Percentiles rank a stretch among this genome's conserved stretches.
phyloP scores from a whole-genome alignment of 2,329 filamentous ascomycete species.

The Leptographium lundbergii region DNA sequence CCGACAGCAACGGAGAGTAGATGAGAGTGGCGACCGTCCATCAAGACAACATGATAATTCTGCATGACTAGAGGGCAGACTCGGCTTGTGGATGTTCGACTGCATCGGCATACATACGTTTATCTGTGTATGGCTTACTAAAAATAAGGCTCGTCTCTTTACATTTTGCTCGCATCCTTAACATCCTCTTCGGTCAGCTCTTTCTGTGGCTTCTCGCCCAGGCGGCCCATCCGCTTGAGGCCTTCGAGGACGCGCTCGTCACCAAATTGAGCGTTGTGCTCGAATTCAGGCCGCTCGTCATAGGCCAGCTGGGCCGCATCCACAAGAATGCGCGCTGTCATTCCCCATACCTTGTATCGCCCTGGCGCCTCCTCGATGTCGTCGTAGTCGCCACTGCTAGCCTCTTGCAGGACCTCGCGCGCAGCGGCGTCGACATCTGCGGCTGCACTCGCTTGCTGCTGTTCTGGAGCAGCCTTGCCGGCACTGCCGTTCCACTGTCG shows the following conservation, averaged over 20 bases:
- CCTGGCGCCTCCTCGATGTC: conserved; percentile 20
- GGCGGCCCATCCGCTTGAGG: conserved; percentile 30
- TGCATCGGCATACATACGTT: background rate
- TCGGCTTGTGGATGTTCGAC: background rate
- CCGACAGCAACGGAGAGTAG: no score
- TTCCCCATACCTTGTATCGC: conserved; percentile 81
- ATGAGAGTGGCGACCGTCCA: background rate
- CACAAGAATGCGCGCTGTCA: conserved; percentile 84
- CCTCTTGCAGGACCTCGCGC: conserved; percentile 6
- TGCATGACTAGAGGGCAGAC: background rate
- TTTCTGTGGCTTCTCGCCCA: conserved; percentile 28
- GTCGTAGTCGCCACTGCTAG: conserved; percentile 3
- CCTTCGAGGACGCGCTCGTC: conserved; percentile 38
- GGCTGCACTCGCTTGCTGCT: background rate
- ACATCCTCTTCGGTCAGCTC: conserved; percentile 13
- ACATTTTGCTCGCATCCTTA: conserved; percentile 26
- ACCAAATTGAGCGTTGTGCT: conserved; percentile 44
- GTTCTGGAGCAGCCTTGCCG: background rate
- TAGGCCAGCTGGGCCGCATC: conserved; percentile 82
- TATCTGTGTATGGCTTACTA: background rate
- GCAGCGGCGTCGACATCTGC: background rate
- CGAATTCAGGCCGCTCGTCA: conserved; percentile 70
- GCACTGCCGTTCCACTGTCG: conserved; percentile 9
- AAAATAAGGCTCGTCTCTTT: conserved; percentile 3
- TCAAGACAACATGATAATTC: background rate